Evolutionary conservation across 306 rosid species (phyloP).

Genomic region (Dryas drummondii): DNA sequence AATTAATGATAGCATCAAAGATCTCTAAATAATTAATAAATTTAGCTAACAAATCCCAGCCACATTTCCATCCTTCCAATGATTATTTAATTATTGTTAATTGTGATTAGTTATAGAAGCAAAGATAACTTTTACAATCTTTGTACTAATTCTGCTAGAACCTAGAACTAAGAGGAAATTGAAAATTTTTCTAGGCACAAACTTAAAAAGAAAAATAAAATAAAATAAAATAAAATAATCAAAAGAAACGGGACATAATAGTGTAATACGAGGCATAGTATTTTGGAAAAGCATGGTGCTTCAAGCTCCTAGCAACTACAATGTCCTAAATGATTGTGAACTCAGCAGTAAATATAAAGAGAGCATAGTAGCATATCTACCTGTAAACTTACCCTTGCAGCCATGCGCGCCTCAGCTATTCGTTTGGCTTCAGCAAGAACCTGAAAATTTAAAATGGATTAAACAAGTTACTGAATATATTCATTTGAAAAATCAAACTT

Average conservation of each 20-base stretch:
- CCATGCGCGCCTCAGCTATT: constrained; percentile 66
- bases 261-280: neutral
- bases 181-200: too few species aligned
- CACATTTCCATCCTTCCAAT: neutral
- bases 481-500: neutral
- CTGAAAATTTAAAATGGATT: constrained; percentile 37
- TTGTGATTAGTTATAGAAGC: neutral
- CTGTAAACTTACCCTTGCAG: constrained; percentile 55
- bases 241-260: neutral
- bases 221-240: neutral
- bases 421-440: constrained; percentile 87
- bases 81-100: neutral
- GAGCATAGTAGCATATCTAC: constrained; percentile 10
- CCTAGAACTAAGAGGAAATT: too few species aligned
- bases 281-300: neutral
- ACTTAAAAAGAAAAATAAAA: too few species aligned
- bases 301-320: constrained; percentile 21
- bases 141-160: too few species aligned
- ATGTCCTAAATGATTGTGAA: neutral
- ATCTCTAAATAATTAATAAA: neutral
- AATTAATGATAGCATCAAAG: neutral
- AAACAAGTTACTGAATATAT: neutral
- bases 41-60: neutral
- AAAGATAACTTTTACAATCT: too few species aligned
- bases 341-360: constrained; percentile 4